Conservation (phyloP, 2,329 filamentous ascomycete species). For the Cordyceps fumosorosea region DNA sequence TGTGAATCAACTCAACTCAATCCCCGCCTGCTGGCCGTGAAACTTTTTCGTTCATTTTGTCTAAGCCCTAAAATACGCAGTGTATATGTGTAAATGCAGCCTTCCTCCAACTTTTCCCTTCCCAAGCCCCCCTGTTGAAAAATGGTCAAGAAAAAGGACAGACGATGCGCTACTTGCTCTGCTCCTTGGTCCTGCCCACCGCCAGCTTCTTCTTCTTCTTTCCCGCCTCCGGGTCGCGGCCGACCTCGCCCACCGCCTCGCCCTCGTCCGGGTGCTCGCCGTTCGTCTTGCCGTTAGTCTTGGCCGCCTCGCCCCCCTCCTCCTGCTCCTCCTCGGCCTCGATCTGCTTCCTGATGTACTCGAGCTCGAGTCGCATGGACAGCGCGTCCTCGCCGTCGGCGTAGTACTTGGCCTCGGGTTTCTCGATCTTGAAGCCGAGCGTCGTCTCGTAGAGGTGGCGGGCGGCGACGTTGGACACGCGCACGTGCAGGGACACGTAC, state of each 20-base stretch:
- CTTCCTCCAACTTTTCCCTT: background rate
- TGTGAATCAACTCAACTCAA: background rate
- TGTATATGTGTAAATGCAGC: background rate
- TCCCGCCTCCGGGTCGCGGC: conserved; percentile 37
- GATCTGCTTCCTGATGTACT: conserved; percentile 46
- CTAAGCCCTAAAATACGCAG: background rate
- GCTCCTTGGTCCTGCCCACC: conserved; percentile 68
- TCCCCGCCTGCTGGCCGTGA: background rate
- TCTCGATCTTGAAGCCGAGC: conserved; percentile 80
- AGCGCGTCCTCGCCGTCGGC: conserved; percentile 96
- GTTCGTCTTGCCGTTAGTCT: conserved; percentile 32
- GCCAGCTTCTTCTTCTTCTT: conserved; percentile 75
- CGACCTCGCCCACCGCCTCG: conserved; percentile 61
- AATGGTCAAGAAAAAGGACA: background rate
- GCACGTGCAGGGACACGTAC: conserved; percentile 94
- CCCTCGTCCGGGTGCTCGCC: conserved; percentile 53
- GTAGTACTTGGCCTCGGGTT: conserved; percentile 86
- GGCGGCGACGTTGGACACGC: conserved; percentile 86
- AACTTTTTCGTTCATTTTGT: conserved; percentile 2
- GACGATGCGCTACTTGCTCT: conserved; percentile 32
- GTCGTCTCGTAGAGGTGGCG: conserved; percentile 90
- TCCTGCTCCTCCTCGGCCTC: conserved; percentile 38
- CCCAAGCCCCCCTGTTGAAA: background rate
- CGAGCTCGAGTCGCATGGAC: conserved; percentile 84
- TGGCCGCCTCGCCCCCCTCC: conserved; percentile 28